These are phyloP conservation scores for Colletotrichum sp. DNA, from an alignment of 2,329 filamentous ascomycete species.

Conservation along the genomic window DNA sequence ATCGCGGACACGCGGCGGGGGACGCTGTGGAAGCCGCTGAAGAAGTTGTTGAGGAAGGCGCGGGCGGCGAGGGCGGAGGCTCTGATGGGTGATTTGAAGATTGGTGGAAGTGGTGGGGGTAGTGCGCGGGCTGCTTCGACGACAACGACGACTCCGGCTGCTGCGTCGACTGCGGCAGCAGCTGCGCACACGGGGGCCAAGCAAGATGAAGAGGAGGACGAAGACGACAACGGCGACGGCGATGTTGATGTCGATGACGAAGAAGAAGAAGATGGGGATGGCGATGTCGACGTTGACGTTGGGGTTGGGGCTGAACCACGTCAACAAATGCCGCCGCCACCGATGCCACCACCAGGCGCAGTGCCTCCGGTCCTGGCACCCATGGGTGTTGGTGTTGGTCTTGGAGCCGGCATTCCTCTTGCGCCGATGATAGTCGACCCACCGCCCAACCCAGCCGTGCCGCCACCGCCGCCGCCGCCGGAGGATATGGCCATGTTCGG, in stretches of 20 bases:
- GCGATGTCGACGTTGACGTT: background rate
- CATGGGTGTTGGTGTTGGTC: background rate
- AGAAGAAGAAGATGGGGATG: background rate
- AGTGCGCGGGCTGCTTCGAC: background rate
- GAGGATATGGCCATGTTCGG: slow-evolving; percentile 6
- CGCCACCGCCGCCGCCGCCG: background rate
- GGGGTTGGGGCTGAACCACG: background rate
- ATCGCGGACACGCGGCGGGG: slow-evolving; percentile 57
- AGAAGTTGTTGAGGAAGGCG: slow-evolving; percentile 57
- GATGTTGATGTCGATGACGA: background rate
- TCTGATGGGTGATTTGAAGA: slow-evolving; percentile 28
- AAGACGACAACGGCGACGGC: background rate
- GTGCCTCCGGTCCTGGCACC: background rate
- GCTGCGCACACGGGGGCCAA: background rate
- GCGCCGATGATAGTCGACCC: background rate
- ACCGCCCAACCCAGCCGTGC: background rate
- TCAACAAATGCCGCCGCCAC: background rate
- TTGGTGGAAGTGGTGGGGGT: slow-evolving; percentile 3
- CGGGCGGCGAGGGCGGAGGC: slow-evolving; percentile 41
- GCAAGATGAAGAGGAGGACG: background rate
- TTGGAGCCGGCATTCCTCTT: background rate
- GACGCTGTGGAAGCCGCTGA: slow-evolving; percentile 59
- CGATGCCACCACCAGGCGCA: too few relatives aligned
- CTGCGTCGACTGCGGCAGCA: background rate
- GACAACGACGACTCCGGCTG: background rate